Percentiles rank a stretch among this genome's conserved stretches.
Evolutionary conservation across 2,329 filamentous ascomycete genomes (phyloP).

Genomic region (Scedosporium minutisporum): DNA sequence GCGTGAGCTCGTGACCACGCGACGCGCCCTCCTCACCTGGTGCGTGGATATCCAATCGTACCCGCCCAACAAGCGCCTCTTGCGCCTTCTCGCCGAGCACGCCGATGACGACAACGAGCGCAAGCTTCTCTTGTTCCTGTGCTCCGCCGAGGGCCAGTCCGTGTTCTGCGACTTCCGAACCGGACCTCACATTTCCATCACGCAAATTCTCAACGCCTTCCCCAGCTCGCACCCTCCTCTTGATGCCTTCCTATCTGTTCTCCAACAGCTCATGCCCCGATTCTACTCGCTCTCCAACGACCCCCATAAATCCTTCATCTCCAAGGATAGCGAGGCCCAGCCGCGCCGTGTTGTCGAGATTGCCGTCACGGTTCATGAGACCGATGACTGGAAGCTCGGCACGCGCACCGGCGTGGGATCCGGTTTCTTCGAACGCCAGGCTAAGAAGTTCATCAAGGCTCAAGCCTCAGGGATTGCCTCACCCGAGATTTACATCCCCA

Average conservation of each 20-base stretch:
- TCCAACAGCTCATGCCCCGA: conserved; percentile 87
- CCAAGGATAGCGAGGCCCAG: conserved; percentile 43
- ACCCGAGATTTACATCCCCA: conserved; percentile 62
- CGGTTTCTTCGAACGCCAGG: conserved; percentile 85
- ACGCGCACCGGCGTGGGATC: conserved; percentile 77
- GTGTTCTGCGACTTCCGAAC: conserved; percentile 92
- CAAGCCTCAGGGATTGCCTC: conserved; percentile 48
- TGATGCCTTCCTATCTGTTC: conserved; percentile 66
- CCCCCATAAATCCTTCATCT: conserved; percentile 64
- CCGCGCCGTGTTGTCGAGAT: conserved; percentile 81
- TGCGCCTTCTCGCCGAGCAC: conserved; percentile 79
- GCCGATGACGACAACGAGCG: conserved; percentile 72
- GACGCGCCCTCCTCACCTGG: conserved; percentile 89
- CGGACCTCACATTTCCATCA: conserved; percentile 73
- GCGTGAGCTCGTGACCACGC: conserved; percentile 79
- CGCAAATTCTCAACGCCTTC: conserved; percentile 84
- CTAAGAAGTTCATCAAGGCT: conserved; percentile 59
- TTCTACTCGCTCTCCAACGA: conserved; percentile 99
- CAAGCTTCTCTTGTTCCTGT: conserved; percentile 79
- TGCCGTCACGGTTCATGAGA: conserved; percentile 92
- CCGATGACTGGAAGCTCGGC: conserved; percentile 64
- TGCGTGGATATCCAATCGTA: conserved; percentile 90
- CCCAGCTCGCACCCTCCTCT: conserved; percentile 84
- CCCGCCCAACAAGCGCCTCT: conserved; percentile 76
- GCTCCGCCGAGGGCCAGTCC: conserved; percentile 81